Evolutionary conservation across 352 stramenopile genomes (phyloP), one percentile per base, ranked within the genome.

Genomic region (Albugo candida): DNA sequence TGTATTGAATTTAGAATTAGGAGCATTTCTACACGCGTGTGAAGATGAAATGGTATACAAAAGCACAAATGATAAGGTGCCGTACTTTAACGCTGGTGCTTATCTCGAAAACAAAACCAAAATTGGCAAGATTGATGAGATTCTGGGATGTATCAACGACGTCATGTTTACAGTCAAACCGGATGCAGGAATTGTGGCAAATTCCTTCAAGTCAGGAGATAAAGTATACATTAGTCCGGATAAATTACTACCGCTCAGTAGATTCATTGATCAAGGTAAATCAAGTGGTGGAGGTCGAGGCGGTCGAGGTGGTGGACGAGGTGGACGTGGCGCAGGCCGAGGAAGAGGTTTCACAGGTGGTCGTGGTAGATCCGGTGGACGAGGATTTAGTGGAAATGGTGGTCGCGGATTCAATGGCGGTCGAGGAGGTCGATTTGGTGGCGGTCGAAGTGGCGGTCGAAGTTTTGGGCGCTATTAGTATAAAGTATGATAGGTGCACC

Each of bases 61-160:
- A 70, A 94, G 93, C 61, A 97, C 83, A 35, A 83, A 97, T 56
- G 58, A 85, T 50, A 95, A 92, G 65, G 81, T 99, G 53, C 95
- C 95, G 19, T 98, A 99, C 66, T 99, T 99, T 58, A 99, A 99
- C 62, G 94, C 95, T 18, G 86, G 83, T 41, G 79, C 95, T 18
- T 99, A 97, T 76, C 72, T 98, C 2, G 91, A 98, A 61, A 99
- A 98, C 76, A 99, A 98, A 73, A 96, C 88, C 53, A 94, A 96
- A 60, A 97, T 99, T 55, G 95, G 95, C 54, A 98, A 98, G 63
- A 80, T 99, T 20, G 94, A 98, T 65, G 95, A 99, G 71, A 97
- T 99, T 61, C 82, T 99, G 39, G 94, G 94, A 38, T 93, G 92
- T 41, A 95, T 98, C 53, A 93, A 97, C 55, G 74, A 97, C 45